Base-by-base conservation (phyloP, 2,329 filamentous ascomycete species). In the Botrytis sinoallii region DNA sequence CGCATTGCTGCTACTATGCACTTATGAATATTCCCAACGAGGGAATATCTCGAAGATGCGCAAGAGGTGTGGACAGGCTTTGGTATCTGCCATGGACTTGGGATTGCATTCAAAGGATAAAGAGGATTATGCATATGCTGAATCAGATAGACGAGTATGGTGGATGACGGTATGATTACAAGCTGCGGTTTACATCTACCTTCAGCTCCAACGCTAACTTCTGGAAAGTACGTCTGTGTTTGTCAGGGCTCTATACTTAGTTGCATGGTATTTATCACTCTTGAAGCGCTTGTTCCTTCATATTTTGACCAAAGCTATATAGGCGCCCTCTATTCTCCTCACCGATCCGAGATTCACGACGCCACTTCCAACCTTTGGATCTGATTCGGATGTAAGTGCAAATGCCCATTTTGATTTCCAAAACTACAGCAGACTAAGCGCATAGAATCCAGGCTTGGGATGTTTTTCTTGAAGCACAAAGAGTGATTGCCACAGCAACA, bases 21-120 rank as follows among this genome's bases (percentile, higher is more conserved):
- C 86, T 8, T 88, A 87, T 77, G 86, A 88, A 78, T 88, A 88
- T 78, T 83, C 85, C 0, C 86, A 88, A 74, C 82, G 86, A 9
- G 86, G 86, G 1, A 88, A 88, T 76, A 79, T 87, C 75, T 84
- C 85, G 75, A 87, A 87, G 78, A 86, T 87, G 85, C 82, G 83
- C 71, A 84, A 82, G 73, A 82, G 86, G 70, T 84, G 85, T 1
- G 85, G 84, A 0, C 84, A 86, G 73, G 86, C 86, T 4, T 76
- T 87, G 55, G 81, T 85, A 74, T 78, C 83, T 25, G 85, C 85
- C 12, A 85, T 86, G 82, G 83, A 82, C 46, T 76, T 85, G 38
- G 82, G 80, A 9, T 79, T 88, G 1, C 85, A 87, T 77, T 79
- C 78, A 22, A 82, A 80, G 65, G 80, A 77, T 8, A 80, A 82